Base-by-base conservation (phyloP, 768 basidiomycete species). In the Amanita rubescens region DNA sequence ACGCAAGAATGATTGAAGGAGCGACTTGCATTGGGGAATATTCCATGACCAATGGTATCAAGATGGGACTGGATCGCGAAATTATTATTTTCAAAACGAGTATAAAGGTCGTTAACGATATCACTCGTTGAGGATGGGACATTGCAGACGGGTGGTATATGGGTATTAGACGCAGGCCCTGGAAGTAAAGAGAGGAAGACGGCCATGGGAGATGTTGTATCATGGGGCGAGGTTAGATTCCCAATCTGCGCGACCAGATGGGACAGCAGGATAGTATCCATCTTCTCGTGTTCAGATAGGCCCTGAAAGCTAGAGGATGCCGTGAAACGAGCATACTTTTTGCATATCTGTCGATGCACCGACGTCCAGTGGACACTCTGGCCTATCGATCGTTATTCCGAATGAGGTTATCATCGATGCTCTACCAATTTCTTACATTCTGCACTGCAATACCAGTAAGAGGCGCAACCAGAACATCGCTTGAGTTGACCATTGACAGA, bases 1-100 rank as follows among this genome's bases (percentile, higher is more conserved):
- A 76, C 59, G 65, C 90, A 92, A 3, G 86, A 88, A 61, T 92
- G 90, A 62, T 92, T 92, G 70, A 91, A 89, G 11, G 80, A 63
- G n/a, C 87, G 75, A 61, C 90, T 91, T 1, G 90, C 84, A 9
- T 80, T 65, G 7, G 90, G 87, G 56, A 87, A 90, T 34, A 89
- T 72, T 0, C 87, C 90, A 68, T 90, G 84, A 0, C 80, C 90
- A 60, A 84, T 71, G 1, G 84, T 76, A 14, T 69, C 78, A 37
- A 90, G 69, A 70, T 89, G 85, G 2, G 83, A 85, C 60, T 89
- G 85, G 20, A 91, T 69, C 9, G 81, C 75, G 64, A 90, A 91
- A 60, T 92, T 90, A 66, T 91, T 92, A 70, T 89, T 91, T 38
- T 80, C 80, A 58, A 87, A 90, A 42, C 86, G 80, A 5, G 72